phyloP scores from a whole-genome alignment of 2,329 filamentous ascomycete genomes.

The Pseudopyrenochaeta lycopersici region DNA sequence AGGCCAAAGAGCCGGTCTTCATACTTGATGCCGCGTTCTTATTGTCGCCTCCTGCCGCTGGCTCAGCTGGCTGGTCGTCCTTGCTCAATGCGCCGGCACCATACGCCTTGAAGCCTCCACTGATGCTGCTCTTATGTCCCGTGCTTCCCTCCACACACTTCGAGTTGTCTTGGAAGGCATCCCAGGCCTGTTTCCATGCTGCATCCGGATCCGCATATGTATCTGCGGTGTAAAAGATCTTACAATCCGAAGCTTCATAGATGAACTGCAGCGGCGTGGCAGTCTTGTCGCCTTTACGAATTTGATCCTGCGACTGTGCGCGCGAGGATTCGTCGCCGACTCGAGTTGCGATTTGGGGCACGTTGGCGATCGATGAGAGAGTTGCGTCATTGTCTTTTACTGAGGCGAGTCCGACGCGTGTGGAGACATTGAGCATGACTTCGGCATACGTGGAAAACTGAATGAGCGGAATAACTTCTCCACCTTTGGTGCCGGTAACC shows the following conservation, averaged over 20 bases:
- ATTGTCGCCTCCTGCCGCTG: not conserved
- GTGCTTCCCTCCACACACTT: slow-evolving; percentile 37
- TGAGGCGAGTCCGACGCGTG: slow-evolving; percentile 7
- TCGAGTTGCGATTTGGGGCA: slow-evolving; percentile 22
- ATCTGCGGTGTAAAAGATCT: slow-evolving; percentile 66
- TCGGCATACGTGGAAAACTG: slow-evolving; percentile 25
- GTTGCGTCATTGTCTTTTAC: slow-evolving; percentile 13
- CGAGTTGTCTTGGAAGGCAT: slow-evolving; percentile 26
- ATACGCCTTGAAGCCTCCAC: slow-evolving; percentile 36
- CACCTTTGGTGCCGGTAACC: slow-evolving; percentile 68
- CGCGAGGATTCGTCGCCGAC: slow-evolving; percentile 24
- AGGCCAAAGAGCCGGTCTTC: slow-evolving; percentile 1
- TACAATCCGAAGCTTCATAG: slow-evolving; percentile 68
- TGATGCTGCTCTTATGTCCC: slow-evolving; percentile 31
- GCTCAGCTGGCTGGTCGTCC: slow-evolving; percentile 23
- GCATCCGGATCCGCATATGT: slow-evolving; percentile 60
- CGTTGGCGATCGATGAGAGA: slow-evolving; percentile 19
- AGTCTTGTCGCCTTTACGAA: slow-evolving; percentile 42
- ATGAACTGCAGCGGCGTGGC: slow-evolving; percentile 64
- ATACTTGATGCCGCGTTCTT: slow-evolving; percentile 2
- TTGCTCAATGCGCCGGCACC: slow-evolving; percentile 26
- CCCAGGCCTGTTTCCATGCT: slow-evolving; percentile 58
- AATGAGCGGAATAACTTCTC: slow-evolving; percentile 38
- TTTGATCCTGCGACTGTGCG: slow-evolving; percentile 31
- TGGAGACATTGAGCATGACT: slow-evolving; percentile 23